Conservation (phyloP, 257 asterid species). For the Ballota nigra region DNA sequence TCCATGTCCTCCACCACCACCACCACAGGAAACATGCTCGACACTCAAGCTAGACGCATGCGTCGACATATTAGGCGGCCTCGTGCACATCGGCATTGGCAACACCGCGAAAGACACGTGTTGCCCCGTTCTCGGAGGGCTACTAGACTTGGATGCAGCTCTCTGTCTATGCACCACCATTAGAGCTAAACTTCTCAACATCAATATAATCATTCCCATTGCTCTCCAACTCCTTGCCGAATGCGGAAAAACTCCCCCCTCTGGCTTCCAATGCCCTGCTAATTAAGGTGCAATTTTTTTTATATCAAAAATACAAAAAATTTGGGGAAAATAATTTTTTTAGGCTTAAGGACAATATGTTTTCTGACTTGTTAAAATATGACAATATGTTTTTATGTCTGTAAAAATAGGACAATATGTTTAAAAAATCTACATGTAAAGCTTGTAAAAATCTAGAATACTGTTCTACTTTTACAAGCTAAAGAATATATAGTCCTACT, state of each 20-base stretch:
- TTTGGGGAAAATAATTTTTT: no score
- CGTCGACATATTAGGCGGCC: slow-evolving; percentile 55
- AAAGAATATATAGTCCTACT: no score
- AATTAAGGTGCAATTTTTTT: slow-evolving; percentile 1
- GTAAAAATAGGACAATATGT: no score
- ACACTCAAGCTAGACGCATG: slow-evolving; percentile 52
- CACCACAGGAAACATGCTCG: slow-evolving; percentile 44
- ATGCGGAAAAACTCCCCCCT: slow-evolving; percentile 68
- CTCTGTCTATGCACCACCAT: slow-evolving; percentile 73
- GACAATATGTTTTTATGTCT: no score
- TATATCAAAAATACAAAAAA: no score
- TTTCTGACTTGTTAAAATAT: no score
- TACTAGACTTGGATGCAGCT: slow-evolving; percentile 52
- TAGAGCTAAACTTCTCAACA: slow-evolving; percentile 57
- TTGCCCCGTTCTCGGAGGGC: slow-evolving; percentile 46
- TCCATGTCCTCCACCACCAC: slow-evolving; percentile 29
- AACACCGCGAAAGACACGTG: slow-evolving; percentile 48
- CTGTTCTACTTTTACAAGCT: no score
- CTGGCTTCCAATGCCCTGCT: slow-evolving; percentile 55
- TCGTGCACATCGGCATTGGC: slow-evolving; percentile 59
- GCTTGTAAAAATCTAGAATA: no score
- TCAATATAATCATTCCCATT: slow-evolving; percentile 52
- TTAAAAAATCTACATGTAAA: no score
- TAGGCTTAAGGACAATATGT: no score
- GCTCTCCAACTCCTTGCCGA: slow-evolving; percentile 62